Base-by-base conservation (phyloP, 306 rosid genomes). In the Prunus armeniaca region DNA sequence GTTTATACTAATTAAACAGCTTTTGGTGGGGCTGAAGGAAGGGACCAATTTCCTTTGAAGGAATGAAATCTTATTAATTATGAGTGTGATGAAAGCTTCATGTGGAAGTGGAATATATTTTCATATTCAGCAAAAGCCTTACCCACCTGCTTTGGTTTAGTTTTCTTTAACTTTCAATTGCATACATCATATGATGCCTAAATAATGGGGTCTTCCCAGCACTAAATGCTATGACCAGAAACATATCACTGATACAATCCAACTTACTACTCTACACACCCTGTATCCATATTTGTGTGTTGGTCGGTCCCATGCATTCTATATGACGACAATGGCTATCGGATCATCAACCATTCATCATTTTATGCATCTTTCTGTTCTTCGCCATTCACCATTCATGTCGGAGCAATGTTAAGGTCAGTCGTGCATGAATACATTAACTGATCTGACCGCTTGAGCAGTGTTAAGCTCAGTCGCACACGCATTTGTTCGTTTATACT, bases 291-390 rank as follows among this genome's bases (percentile, higher is more conserved):
- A 6, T 46, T 38, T 80, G 78, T 80, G 68, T 71, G 69, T 57
- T 78, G 83, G 89, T 74, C 77, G 83, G 89, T 74, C 77, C 78
- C 78, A 12, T 56, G 32, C 43, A 38, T 17, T 1, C 30, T 41
- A 4, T 24, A 10, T 27, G 30, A 74, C 52, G 76, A 66, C 77
- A 85, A 69, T 74, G 55, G 71, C 24, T 1, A 41, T 64, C 24
- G 61, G 82, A 78, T 79, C 67, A 70, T 12, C 81, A 69, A 28
- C 74, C 67, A 80, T 75, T 65, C 18, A 75, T 66, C 19, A 74
- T 75, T 57, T 67, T 69, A 73, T 75, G 71, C 79, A 72, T 70
- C 75, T 66, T 62, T 2, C 64, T 71, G 9, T 73, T 3, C 74
- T 80, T 38, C 17, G 12, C n/a, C 71, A 49, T 70, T 80, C 63